Base-by-base conservation (phyloP, 768 basidiomycete species). In the Chalciporus sphaerocephalus region DNA sequence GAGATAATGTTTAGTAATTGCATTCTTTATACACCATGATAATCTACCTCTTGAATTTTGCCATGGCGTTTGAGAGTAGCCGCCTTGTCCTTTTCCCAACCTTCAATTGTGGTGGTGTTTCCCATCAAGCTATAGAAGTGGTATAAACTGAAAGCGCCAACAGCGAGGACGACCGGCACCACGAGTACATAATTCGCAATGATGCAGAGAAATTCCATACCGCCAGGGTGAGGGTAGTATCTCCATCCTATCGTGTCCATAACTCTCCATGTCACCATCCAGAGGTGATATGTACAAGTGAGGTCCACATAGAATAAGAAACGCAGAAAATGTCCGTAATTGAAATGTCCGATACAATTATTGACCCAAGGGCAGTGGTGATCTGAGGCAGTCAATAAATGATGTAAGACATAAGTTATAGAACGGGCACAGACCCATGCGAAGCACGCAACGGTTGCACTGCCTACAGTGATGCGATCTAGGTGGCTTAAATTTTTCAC, bases 11-110 rank as follows among this genome's bases (percentile, higher is more conserved):
- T 52, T 17, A 53, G 39, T 34, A 24, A n/a, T 38, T 32, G 30
- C 4, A 50, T 7, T 18, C 28, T 2, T 30, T 28, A 22, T 22
- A 25, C 37, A 40, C 25, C 38, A 17, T 23, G 36, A 38, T 8
- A 12, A 55, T 58, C 17, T 43, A 87, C 87, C 68, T 92, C 87
- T 40, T 75, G 80, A 46, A 97, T 85, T 64, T 87, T 90, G 5
- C 94, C 95, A 46, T 85, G 73, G 16, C 87, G 79, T 40, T 90
- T 81, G 55, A 99, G 75, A 1, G 81, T 87, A 5, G 92, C 86
- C 1, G 82, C 92, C 66, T 87, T 94, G 59, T 98, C 93, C 68
- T 98, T 98, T 66, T 99, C 96, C 90, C 91, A 95, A 0, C 87
- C 83, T 69, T 99, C 96, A 40, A 99, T 97, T 1, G 96, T 98